phyloP scores from a whole-genome alignment of 352 stramenopile species.

The Thraustochytrium sp. region DNA sequence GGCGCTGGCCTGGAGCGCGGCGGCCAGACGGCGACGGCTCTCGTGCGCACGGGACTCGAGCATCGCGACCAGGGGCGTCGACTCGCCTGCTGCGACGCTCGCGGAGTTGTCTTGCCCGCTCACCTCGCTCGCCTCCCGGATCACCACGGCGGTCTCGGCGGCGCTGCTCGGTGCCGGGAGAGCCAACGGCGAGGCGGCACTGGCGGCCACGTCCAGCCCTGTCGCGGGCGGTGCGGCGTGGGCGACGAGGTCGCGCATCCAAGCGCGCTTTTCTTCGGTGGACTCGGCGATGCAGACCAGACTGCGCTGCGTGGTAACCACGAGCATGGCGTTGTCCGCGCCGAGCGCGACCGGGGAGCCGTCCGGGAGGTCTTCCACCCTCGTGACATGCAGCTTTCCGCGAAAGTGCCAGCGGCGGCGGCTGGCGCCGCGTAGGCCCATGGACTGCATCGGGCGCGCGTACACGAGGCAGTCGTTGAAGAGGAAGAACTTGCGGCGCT shows the following conservation, averaged over 20 bases:
- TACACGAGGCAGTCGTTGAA: constrained; percentile 37
- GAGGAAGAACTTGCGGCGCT: constrained; percentile 27
- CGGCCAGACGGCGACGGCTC: no score
- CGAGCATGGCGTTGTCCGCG: not conserved
- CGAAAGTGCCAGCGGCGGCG: constrained; percentile 18
- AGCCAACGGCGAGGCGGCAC: no score
- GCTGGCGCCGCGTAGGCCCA: not conserved
- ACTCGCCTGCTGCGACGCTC: no score
- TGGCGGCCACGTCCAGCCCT: no score
- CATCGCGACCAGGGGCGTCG: no score
- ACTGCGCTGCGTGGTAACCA: not conserved
- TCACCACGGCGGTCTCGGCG: no score
- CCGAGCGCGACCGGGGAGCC: not conserved
- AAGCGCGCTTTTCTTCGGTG: not conserved
- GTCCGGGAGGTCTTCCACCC: constrained; percentile 7
- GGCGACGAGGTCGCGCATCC: not conserved
- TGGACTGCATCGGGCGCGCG: not conserved
- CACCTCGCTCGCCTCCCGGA: no score
- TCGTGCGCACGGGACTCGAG: no score
- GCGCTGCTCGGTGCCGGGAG: no score
- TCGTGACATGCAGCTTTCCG: not conserved
- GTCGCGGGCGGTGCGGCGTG: no score
- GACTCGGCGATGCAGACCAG: constrained; percentile 1
- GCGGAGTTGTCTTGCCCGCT: no score
- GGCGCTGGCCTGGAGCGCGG: no score